Base-by-base conservation (phyloP, 2,329 filamentous ascomycete species). In the Diaporthe nobilis region DNA sequence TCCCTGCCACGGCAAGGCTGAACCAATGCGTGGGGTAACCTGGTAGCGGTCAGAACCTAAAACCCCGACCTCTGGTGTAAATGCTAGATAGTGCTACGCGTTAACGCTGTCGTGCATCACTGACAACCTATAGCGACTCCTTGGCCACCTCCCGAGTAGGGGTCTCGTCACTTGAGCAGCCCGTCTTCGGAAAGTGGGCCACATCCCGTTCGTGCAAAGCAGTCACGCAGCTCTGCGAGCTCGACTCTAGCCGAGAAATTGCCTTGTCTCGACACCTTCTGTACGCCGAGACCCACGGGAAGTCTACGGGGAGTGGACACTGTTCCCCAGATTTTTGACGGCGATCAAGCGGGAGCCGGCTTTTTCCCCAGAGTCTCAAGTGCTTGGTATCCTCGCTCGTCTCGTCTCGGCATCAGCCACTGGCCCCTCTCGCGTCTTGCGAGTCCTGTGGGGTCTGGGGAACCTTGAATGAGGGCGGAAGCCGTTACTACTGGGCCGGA, bases 11-110 rank as follows among this genome's bases (percentile, higher is more conserved):
- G 34, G 39, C 58, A 65, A 65, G 71, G 71, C 47, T 57, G 47
- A 65, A 60, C 13, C 12, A 28, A 4, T 13, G 47, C 49, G 49
- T 70, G 65, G 65, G 65, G 65, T 70, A 70, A 70, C 65, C 49
- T 70, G n/a, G 65, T 39, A n/a, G n/a, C 34, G 42, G 49, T 70
- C 49, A 70, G 49, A 70, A 55, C 65, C 65, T 70, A 70, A 55
- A 53, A 22, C 49, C 65, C 49, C 13, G 65, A 31, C 65, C 49
- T 70, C 15, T 55, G 47, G 49, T 55, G 49, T 53, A 22, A 13
- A 25, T 28, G 31, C 65, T 70, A 8, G n/a, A 53, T 31, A 42
- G 65, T 70, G 65, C 65, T 55, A 42, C 34, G 34, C 49, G n/a
- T 68, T 28, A 22, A 28, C 34, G 47, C 49, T 17, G 47, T 70